These are phyloP conservation scores for Schizosaccharomyces cryophilus DNA, from an alignment of 805 yeast genomes.

Conservation along the genomic window DNA sequence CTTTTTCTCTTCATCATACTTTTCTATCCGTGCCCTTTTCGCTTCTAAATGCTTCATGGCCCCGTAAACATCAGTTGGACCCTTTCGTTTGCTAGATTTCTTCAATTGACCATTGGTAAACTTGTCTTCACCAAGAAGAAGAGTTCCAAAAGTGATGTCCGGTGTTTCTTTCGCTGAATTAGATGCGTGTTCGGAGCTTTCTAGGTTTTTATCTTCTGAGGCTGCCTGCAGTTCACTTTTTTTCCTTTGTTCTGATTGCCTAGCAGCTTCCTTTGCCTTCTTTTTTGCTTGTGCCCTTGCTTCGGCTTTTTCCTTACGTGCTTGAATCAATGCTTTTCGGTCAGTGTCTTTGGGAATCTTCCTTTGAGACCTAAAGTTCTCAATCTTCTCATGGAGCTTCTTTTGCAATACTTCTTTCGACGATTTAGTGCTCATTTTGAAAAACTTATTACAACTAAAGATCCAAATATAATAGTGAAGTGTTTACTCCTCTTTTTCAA, in stretches of 20 bases:
- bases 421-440: neutral
- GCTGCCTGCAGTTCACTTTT: constrained; percentile 12
- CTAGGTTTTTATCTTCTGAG: neutral
- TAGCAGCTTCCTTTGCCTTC: constrained; percentile 18
- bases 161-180: constrained; percentile 22
- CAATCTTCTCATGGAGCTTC: constrained; percentile 55
- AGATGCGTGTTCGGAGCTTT: neutral
- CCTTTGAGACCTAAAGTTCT: constrained; percentile 45
- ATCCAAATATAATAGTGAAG: neutral
- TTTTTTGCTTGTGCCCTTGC: constrained; percentile 22
- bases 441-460: neutral
- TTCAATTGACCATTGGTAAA: constrained; percentile 29
- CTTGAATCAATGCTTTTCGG: constrained; percentile 53
- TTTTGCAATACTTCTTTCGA: constrained; percentile 31
- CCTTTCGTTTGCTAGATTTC: constrained; percentile 36
- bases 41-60: constrained; percentile 56
- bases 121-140: constrained; percentile 50
- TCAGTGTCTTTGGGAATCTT: constrained; percentile 74
- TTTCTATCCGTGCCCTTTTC: constrained; percentile 37
- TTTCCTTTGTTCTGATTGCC: constrained; percentile 11
- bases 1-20: constrained; percentile 34
- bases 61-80: constrained; percentile 68
- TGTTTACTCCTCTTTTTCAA: too few species aligned
- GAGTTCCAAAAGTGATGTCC: constrained; percentile 21
- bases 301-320: constrained; percentile 23